Evolutionary conservation across 2,329 filamentous ascomycete species (phyloP), one percentile per base, ranked within the genome.

Genomic region (Ophiobolus disseminans): DNA sequence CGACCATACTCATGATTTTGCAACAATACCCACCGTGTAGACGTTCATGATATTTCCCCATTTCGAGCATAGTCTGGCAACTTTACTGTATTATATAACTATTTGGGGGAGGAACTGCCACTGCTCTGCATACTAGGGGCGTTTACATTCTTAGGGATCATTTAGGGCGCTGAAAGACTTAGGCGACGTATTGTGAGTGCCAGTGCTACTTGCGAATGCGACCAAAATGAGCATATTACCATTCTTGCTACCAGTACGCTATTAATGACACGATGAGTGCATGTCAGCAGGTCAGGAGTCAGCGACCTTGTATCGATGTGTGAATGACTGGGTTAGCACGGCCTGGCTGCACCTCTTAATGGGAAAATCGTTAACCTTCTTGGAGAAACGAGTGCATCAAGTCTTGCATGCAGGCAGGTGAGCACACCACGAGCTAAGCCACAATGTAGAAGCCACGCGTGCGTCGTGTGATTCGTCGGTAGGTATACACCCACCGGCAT

Each of bases 401-500:
- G 63, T 57, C 57, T 62, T 35, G 55, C 14, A 50, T 28, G 34
- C 28, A 48, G 42, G 53, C 65, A 66, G 57, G 52, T 66, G 63
- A 64, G 62, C 63, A 62, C 28, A 36, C 48, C 47, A 45, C 38
- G 32, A 48, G 47, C 60, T 61, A 62, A 59, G 61, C 63, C 59
- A 43, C 56, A 40, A 50, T 53, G 34, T 48, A 43, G 49, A 53
- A 57, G 57, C 59, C 50, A 53, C 47, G 54, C 51, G 42, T 48
- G 45, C 40, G 53, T 37, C 51, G 30, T 54, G 46, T 69, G 63
- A 69, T 68, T 67, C 56, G 63, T 50, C 54, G 51, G 56, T 53
- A 40, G 35, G 50, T 37, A 50, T 49, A 42, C 58, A 48, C 53
- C 54, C 53, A 62, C 58, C 58, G 60, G 60, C 50, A 50, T 60